phyloP scores from a whole-genome alignment of 2,329 filamentous ascomycete species.

The Coniochaeta sp. region DNA sequence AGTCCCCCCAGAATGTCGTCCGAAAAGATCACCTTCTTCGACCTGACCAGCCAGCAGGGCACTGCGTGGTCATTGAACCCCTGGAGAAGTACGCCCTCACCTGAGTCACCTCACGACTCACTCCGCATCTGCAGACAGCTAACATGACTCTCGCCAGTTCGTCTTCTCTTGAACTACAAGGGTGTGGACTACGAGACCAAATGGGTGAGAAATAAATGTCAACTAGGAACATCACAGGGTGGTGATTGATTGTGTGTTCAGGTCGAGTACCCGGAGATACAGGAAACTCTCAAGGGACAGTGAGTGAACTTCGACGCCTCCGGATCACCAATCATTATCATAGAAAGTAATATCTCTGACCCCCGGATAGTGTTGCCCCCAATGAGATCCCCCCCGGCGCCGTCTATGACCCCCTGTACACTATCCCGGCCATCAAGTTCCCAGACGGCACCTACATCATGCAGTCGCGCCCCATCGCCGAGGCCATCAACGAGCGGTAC shows the following conservation, averaged over 20 bases:
- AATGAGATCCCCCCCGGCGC: slow-evolving; percentile 23
- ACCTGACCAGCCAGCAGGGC: slow-evolving; percentile 49
- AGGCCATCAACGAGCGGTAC: slow-evolving; percentile 48
- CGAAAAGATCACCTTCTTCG: slow-evolving; percentile 47
- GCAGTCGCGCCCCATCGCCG: slow-evolving; percentile 56
- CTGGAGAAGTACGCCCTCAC: slow-evolving; percentile 52
- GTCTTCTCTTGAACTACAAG: slow-evolving; percentile 62
- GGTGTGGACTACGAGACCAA: slow-evolving; percentile 58
- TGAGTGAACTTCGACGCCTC: slow-evolving; percentile 21
- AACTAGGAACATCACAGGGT: not conserved
- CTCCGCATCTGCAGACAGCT: not conserved
- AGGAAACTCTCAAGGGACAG: slow-evolving; percentile 46
- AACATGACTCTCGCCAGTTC: slow-evolving; percentile 35
- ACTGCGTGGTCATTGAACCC: slow-evolving; percentile 59
- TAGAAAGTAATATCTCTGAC: not conserved
- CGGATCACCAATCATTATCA: not conserved
- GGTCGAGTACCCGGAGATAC: slow-evolving; percentile 60
- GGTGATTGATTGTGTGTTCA: slow-evolving; percentile 11
- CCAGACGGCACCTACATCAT: slow-evolving; percentile 52
- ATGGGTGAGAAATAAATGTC: slow-evolving; percentile 35
- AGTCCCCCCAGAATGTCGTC: slow-evolving; percentile 17
- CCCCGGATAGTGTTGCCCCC: slow-evolving; percentile 30
- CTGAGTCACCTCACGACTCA: not conserved
- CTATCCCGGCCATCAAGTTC: slow-evolving; percentile 47
- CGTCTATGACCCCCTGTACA: slow-evolving; percentile 31